Base-by-base conservation (phyloP, 495 filamentous ascomycete genomes). In the Daldinia caldariorum region DNA sequence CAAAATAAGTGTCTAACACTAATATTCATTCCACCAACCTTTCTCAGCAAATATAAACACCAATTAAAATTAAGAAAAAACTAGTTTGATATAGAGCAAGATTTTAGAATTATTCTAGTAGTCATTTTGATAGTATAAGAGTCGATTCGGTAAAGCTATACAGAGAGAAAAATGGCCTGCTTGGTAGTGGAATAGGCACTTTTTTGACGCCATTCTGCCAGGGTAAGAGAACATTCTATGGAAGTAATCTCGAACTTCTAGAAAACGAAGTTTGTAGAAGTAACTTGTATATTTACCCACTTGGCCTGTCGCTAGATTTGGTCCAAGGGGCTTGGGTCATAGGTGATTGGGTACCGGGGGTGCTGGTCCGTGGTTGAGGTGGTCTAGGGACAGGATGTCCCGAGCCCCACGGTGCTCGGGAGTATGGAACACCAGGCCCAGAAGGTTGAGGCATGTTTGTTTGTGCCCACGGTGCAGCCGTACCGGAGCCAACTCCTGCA, bases 401-500 rank as follows among this genome's bases (percentile, higher is more conserved):
- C n/a, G 67, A 49, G 14, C 53, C 60, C 61, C 63, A 61, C 35
- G 69, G 69, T n/a, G 51, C 75, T 60, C 70, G 73, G 9, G 80
- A 80, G 51, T 79, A 79, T 20, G 76, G 73, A 20, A 79, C 74
- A 1, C 77, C 77, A 0, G 78, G 61, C 4, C 73, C 72, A 7
- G 66, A 22, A n/a, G 75, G 57, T 4, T 61, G 41, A 13, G 80
- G 72, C 77, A 77, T 78, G 26, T 57, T 64, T 37, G 68, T 74
- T 13, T 80, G 75, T 13, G 78, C 76, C 82, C 82, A 84, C 3
- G 79, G 81, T 6, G 79, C 81, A 22, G 73, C 76, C 34, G 78
- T 83, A 14, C 77, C 77, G 22, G 50, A 37, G 0, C 69, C 63
- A 13, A 58, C 55, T 3, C 68, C 59, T 34, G 34, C 37, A 31